Conservation (phyloP, 2,329 filamentous ascomycete species). For the Fusarium equiseti region DNA sequence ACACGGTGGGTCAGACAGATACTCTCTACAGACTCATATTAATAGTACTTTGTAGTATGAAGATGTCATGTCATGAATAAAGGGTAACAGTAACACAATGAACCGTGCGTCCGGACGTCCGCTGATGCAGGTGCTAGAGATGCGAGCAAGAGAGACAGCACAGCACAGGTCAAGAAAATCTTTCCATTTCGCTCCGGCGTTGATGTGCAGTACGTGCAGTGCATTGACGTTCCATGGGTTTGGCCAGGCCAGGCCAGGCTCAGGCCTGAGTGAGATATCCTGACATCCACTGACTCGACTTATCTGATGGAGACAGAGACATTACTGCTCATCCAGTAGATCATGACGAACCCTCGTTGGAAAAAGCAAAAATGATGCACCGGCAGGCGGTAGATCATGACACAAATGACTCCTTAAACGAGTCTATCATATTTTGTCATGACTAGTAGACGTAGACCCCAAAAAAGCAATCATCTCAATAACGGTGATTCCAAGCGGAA, state of each 20-base stretch:
- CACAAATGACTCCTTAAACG: not conserved
- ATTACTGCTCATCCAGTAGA: not conserved
- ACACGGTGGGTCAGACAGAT: slow-evolving; percentile 40
- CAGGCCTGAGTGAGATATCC: not conserved
- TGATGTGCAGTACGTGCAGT: slow-evolving; percentile 5
- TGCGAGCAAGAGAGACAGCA: not conserved
- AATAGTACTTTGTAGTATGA: not conserved
- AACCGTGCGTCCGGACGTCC: not conserved
- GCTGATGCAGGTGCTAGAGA: not conserved
- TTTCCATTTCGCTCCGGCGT: not conserved
- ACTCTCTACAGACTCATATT: not conserved
- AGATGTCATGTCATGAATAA: not conserved
- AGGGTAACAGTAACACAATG: not conserved
- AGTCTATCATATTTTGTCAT: slow-evolving; percentile 5
- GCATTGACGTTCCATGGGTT: not conserved
- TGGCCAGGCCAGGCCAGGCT: not conserved
- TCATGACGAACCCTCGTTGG: not conserved
- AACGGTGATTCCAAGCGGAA: slow-evolving; percentile 19
- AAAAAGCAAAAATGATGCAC: not conserved
- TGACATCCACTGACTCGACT: not conserved
- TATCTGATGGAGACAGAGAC: not conserved
- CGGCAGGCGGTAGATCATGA: not conserved
- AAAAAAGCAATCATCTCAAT: slow-evolving; percentile 5
- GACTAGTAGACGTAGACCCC: slow-evolving; percentile 5
- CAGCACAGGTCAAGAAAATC: slow-evolving; percentile 1